Conservation (phyloP, 2,329 filamentous ascomycete genomes). For the Colletotrichum caudatum region DNA sequence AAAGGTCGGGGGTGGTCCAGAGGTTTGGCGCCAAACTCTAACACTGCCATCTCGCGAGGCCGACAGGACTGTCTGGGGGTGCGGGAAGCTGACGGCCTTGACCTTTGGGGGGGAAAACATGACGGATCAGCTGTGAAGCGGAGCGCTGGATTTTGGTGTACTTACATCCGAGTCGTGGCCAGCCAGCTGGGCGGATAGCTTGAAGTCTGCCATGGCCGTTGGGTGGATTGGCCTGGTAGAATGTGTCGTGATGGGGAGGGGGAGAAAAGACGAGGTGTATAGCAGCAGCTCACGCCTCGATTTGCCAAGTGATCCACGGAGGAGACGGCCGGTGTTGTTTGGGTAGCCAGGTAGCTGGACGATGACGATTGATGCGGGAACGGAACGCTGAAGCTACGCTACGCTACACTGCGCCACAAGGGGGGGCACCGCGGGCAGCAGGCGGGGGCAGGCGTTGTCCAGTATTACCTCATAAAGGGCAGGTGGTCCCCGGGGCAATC, state of each 20-base stretch:
- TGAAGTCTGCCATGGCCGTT: conserved; percentile 80
- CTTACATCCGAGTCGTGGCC: conserved; percentile 95
- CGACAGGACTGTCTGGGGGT: conserved; percentile 78
- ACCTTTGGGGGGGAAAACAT: conserved; percentile 69
- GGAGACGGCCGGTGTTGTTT: conserved; percentile 9
- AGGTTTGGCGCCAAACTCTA: conserved; percentile 81
- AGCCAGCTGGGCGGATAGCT: conserved; percentile 88
- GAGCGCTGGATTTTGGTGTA: conserved; percentile 29
- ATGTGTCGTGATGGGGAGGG: background rate
- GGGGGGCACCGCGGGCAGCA: conserved; percentile 8
- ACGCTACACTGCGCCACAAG: conserved; percentile 40
- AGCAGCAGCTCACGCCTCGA: conserved; percentile 23
- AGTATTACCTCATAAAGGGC: background rate
- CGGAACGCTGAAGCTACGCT: conserved; percentile 35
- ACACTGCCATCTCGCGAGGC: conserved; percentile 94
- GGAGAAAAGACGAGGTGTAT: conserved; percentile 2
- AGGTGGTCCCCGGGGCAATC: conserved; percentile 31
- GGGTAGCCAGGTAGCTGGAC: conserved; percentile 20
- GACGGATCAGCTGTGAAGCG: conserved; percentile 15
- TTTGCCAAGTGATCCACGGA: conserved; percentile 2
- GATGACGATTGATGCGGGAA: conserved; percentile 39
- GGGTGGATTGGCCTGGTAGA: background rate
- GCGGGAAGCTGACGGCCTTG: conserved; percentile 84
- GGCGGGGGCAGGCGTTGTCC: conserved; percentile 7
- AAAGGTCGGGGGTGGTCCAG: conserved; percentile 75